A percentile compares a stretch with the other conserved stretches of the same genome.
These are phyloP conservation scores for Camellia japonica DNA, from an alignment of 148 eudicot genomes.

Conservation along the genomic window DNA sequence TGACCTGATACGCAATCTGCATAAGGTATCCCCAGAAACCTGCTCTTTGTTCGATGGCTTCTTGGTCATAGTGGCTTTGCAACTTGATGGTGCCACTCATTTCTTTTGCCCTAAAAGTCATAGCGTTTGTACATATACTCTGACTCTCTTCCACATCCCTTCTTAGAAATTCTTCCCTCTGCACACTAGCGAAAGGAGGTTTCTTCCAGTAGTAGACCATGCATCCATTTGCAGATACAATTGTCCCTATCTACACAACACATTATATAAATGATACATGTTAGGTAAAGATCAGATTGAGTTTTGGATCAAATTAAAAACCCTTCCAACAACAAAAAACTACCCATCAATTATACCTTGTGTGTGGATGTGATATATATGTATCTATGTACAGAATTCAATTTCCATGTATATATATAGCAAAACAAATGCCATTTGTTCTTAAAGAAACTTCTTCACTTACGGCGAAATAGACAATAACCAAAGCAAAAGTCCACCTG, in stretches of 20 bases:
- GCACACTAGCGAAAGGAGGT: background rate
- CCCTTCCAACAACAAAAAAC: too few species aligned
- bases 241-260: conserved; percentile 39
- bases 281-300: background rate
- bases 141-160: conserved; percentile 28
- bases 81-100: conserved; percentile 15
- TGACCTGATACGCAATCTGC: conserved; percentile 59
- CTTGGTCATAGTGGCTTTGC: conserved; percentile 29
- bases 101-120: conserved; percentile 1
- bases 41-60: conserved; percentile 30
- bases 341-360: too few species aligned
- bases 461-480: conserved; percentile 70
- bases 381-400: background rate
- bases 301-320: background rate
- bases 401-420: background rate
- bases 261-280: background rate
- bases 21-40: conserved; percentile 63
- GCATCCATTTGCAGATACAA: conserved; percentile 53
- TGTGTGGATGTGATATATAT: background rate
- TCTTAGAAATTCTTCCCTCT: conserved; percentile 15
- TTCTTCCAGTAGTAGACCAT: conserved; percentile 28
- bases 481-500: conserved; percentile 76
- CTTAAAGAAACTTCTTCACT: conserved; percentile 14
- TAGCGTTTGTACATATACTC: background rate
- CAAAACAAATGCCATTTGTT: background rate